Evolutionary conservation across 148 eudicot genomes (phyloP).

Genomic region (Vaccinium vitisidaea): DNA sequence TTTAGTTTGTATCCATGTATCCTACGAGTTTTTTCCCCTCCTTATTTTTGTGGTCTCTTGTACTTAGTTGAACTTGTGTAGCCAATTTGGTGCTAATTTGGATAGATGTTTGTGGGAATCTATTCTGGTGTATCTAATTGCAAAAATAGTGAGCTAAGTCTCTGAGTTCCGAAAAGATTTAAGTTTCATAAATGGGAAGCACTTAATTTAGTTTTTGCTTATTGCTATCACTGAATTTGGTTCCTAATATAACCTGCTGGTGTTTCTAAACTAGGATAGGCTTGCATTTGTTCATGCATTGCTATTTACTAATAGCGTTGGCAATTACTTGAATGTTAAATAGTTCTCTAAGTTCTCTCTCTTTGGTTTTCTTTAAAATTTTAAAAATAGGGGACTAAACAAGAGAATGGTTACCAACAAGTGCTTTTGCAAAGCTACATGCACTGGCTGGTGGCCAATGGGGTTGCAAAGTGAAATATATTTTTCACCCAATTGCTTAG

Average conservation of each 20-base stretch:
- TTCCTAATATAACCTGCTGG: no score
- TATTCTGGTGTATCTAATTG: background rate
- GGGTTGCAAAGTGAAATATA: no score
- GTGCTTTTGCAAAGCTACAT: no score
- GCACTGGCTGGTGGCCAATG: no score
- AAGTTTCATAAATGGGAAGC: background rate
- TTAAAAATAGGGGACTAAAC: no score
- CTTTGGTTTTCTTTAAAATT: background rate
- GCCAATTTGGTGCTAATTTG: background rate
- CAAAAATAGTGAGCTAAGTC: background rate
- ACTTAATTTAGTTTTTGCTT: background rate
- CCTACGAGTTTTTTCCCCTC: background rate
- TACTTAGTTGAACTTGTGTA: background rate
- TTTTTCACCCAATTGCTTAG: no score
- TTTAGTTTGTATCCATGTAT: background rate
- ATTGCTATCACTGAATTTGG: no score
- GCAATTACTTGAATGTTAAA: background rate
- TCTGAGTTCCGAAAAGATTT: background rate
- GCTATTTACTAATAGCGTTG: background rate
- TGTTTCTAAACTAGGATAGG: background rate
- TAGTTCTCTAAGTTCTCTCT: background rate
- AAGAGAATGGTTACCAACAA: no score
- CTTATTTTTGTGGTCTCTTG: background rate
- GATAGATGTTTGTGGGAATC: no score
- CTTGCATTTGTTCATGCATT: background rate